These are phyloP conservation scores for Penicillium macrosclerotiorum DNA, from an alignment of 495 filamentous ascomycete genomes.

Conservation along the genomic window DNA sequence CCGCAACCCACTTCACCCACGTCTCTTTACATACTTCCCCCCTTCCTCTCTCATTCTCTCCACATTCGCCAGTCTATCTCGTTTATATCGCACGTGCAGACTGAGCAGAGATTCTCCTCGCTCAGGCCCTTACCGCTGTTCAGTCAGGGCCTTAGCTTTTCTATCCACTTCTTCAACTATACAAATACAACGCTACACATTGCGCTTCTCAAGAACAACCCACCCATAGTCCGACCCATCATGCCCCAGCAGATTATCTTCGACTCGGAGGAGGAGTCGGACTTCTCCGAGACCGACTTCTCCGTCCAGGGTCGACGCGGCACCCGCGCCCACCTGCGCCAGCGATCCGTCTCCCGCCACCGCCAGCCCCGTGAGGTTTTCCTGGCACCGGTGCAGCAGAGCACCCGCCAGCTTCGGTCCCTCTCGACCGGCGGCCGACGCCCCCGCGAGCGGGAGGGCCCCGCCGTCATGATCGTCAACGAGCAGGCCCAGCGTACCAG, in stretches of 20 bases:
- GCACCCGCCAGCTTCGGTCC: slow-evolving; percentile 34
- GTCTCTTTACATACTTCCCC: too few relatives aligned
- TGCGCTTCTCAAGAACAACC: too few relatives aligned
- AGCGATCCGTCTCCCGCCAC: slow-evolving; percentile 40
- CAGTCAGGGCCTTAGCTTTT: too few relatives aligned
- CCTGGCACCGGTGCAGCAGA: slow-evolving; percentile 21
- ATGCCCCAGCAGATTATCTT: slow-evolving; percentile 17
- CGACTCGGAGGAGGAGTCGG: slow-evolving; percentile 35
- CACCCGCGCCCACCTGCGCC: slow-evolving; percentile 21
- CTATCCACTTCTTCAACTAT: too few relatives aligned
- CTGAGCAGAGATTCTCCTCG: too few relatives aligned
- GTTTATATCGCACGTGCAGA: too few relatives aligned
- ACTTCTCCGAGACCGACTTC: slow-evolving; percentile 41
- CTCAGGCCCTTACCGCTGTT: too few relatives aligned
- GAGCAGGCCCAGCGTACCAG: slow-evolving; percentile 18
- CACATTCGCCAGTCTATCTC: too few relatives aligned
- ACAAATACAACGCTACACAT: too few relatives aligned
- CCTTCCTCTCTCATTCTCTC: too few relatives aligned
- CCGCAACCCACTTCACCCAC: too few relatives aligned
- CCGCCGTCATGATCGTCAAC: slow-evolving; percentile 27
- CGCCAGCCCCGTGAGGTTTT: slow-evolving; percentile 23
- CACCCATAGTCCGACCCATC: slow-evolving; percentile 10
- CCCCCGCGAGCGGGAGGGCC: slow-evolving; percentile 19
- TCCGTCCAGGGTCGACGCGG: slow-evolving; percentile 29
- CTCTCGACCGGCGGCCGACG: slow-evolving; percentile 42